Percentiles rank a stretch among this genome's conserved stretches.
phyloP scores from a whole-genome alignment of 345 rosid species.

The Brassica carinata region DNA sequence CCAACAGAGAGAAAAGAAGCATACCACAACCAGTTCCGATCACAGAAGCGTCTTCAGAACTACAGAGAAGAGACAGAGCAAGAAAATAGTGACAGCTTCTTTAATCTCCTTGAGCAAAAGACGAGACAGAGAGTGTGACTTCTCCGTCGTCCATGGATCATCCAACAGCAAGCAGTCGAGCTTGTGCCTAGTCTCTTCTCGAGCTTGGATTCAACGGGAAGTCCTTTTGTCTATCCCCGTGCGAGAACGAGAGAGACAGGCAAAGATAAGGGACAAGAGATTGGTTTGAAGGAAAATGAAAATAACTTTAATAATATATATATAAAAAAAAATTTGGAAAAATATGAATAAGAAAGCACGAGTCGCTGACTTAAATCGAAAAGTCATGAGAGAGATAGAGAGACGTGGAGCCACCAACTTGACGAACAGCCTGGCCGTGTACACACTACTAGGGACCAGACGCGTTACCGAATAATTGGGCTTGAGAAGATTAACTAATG shows the following conservation, averaged over 20 bases:
- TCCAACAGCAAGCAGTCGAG: constrained; percentile 3
- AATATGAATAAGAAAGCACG: background rate
- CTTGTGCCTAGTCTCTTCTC: constrained; percentile 1
- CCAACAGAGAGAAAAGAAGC: background rate
- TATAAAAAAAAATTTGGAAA: background rate
- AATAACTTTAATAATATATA: background rate
- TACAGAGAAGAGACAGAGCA: background rate
- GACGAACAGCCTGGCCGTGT: constrained; percentile 35
- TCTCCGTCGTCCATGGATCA: constrained; percentile 31
- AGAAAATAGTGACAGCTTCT: background rate
- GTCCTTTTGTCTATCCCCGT: background rate
- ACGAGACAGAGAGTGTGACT: constrained; percentile 25
- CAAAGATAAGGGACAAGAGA: constrained; percentile 12
- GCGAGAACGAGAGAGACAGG: constrained; percentile 27
- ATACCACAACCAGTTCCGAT: constrained; percentile 11
- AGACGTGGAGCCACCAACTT: constrained; percentile 43
- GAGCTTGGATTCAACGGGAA: constrained; percentile 18
- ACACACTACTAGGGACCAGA: constrained; percentile 14
- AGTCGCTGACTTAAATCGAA: constrained; percentile 38
- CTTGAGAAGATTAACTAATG: constrained; percentile 3
- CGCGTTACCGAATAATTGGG: background rate
- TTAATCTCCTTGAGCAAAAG: constrained; percentile 10
- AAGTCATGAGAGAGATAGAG: constrained; percentile 29
- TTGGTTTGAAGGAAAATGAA: constrained; percentile 11
- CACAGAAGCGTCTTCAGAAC: constrained; percentile 14